A percentile compares a stretch with the other conserved stretches of the same genome.
These are phyloP conservation scores for Marasmius oreades DNA, from an alignment of 1,284 basidiomycete species.

Conservation along the genomic window DNA sequence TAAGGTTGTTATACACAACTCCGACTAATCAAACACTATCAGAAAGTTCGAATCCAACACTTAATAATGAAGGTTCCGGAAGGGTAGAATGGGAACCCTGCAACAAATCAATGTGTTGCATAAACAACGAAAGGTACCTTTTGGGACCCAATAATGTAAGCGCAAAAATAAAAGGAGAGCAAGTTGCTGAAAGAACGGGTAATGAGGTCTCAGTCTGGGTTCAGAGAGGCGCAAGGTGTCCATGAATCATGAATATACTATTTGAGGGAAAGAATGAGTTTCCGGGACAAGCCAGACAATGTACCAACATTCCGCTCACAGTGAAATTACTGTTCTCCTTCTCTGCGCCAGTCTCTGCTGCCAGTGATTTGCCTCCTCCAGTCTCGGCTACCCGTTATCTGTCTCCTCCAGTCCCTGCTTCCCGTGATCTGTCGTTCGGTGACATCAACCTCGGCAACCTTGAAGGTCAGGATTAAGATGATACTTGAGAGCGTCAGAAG, in stretches of 20 bases:
- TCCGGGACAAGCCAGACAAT: too few relatives aligned
- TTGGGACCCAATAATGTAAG: neutral
- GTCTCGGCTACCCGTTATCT: conserved; percentile 2
- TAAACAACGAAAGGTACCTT: neutral
- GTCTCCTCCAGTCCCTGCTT: conserved; percentile 5
- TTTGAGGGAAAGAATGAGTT: neutral
- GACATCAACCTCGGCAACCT: conserved; percentile 1
- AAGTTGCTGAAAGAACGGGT: too few relatives aligned
- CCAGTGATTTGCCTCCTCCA: conserved; percentile 6
- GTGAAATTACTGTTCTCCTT: neutral
- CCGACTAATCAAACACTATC: neutral
- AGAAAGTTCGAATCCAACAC: neutral
- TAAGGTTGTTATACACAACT: too few relatives aligned
- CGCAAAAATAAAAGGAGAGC: neutral
- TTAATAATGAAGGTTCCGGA: neutral
- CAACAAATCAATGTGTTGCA: neutral
- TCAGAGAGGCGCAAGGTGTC: too few relatives aligned
- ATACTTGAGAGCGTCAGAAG: neutral
- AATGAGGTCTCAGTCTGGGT: too few relatives aligned
- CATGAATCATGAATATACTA: neutral
- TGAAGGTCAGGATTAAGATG: neutral
- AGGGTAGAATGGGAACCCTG: neutral
- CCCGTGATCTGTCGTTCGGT: conserved; percentile 4
- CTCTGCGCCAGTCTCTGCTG: conserved; percentile 5
- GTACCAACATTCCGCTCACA: too few relatives aligned